phyloP scores from a whole-genome alignment of 495 filamentous ascomycete species.

The Neurospora discreta region DNA sequence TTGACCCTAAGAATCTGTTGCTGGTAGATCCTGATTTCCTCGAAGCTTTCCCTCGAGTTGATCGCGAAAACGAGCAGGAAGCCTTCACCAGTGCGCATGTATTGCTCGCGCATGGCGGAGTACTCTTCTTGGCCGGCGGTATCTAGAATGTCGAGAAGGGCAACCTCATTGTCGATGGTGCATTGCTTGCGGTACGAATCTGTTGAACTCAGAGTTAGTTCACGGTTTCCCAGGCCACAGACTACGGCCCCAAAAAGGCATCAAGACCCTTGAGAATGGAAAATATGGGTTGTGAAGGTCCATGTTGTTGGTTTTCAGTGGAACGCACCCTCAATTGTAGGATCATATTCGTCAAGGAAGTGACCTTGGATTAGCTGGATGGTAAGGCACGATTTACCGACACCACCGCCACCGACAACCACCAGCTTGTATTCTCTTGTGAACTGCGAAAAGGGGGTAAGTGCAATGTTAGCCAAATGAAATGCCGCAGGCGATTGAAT shows the following conservation, averaged over 20 bases:
- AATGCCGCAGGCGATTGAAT: background rate
- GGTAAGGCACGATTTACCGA: conserved; percentile 98
- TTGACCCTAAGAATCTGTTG: conserved; percentile 98
- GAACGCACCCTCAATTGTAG: conserved; percentile 89
- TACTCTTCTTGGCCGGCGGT: conserved; percentile 99
- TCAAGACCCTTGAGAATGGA: too few relatives aligned
- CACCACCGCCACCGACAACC: conserved; percentile 94
- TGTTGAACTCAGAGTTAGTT: conserved; percentile 24
- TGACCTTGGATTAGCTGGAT: conserved; percentile 98
- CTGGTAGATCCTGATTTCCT: conserved; percentile 96
- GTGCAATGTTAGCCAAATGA: conserved; percentile 5
- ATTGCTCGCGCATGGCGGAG: conserved; percentile 98
- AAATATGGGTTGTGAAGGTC: background rate
- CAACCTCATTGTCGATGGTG: conserved; percentile 95
- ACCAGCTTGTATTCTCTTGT: conserved; percentile 98
- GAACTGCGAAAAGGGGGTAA: conserved; percentile 49
- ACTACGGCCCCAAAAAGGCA: too few relatives aligned
- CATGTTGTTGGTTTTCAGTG: background rate
- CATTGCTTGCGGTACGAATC: conserved; percentile 99
- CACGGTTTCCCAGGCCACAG: background rate
- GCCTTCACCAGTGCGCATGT: conserved; percentile 98
- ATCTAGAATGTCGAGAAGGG: conserved; percentile 92
- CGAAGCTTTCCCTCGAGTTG: conserved; percentile 91
- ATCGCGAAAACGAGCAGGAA: conserved; percentile 98
- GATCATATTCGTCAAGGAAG: conserved; percentile 99